These are phyloP conservation scores for Triticum urartu DNA, from an alignment of 176 grass and related monocot species.

Conservation along the genomic window DNA sequence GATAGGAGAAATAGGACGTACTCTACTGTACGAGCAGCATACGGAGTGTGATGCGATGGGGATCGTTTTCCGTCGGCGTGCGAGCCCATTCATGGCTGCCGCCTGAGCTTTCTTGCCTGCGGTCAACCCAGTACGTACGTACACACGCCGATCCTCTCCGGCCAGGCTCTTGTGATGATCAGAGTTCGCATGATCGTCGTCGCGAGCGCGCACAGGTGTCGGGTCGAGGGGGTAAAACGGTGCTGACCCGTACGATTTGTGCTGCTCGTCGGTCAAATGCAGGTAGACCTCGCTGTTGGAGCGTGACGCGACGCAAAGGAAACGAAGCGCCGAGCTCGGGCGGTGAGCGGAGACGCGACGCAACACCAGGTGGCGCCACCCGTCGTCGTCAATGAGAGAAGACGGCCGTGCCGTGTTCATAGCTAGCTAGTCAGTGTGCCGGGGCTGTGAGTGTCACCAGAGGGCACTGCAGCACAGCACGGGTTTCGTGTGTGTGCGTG, in stretches of 20 bases:
- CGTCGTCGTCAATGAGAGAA: not conserved
- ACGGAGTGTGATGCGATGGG: no score
- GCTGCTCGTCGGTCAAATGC: not conserved
- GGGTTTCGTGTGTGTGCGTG: no score
- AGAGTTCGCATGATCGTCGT: not conserved
- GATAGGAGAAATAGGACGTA: not conserved
- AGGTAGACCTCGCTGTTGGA: conserved; percentile 4
- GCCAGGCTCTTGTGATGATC: not conserved
- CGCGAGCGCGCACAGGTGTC: not conserved
- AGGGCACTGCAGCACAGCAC: no score
- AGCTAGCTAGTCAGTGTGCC: not conserved
- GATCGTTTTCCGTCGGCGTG: conserved; percentile 29
- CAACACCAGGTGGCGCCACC: not conserved
- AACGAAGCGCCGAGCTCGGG: not conserved
- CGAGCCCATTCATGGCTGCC: conserved; percentile 39
- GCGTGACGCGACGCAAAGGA: not conserved
- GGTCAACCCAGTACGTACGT: conserved; percentile 14
- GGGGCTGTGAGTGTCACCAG: not conserved
- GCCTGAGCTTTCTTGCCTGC: not conserved
- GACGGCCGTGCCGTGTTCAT: not conserved
- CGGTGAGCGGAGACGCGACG: not conserved
- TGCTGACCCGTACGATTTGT: not conserved
- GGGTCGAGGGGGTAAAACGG: not conserved
- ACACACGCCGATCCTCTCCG: conserved; percentile 17
- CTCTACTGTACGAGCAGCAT: no score